phyloP scores from a whole-genome alignment of 176 grass and related monocot species.

The Rhipidocladum racemiflorum region DNA sequence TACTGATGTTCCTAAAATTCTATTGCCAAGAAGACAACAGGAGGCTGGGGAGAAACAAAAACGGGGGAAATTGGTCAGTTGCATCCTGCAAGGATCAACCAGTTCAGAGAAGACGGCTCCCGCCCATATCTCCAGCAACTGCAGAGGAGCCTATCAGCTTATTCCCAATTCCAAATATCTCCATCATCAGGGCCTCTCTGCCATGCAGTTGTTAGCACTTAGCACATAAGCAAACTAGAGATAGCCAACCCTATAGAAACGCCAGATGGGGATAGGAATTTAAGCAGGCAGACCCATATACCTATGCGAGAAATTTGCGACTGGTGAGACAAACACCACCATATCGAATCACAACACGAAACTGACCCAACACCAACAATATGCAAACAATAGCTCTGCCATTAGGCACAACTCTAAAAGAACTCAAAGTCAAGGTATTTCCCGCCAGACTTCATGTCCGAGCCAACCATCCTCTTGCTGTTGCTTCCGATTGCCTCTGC shows the following conservation, averaged over 20 bases:
- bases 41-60: background rate
- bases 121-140: constrained; percentile 41
- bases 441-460: constrained; percentile 55
- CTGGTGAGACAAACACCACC: constrained; percentile 21
- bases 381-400: constrained; percentile 27
- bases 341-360: constrained; percentile 34
- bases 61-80: background rate
- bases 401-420: constrained; percentile 55
- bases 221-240: background rate
- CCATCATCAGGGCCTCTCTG: background rate
- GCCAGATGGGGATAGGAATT: background rate
- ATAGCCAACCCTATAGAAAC: background rate
- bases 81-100: background rate
- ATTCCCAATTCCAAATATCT: background rate
- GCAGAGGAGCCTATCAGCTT: background rate
- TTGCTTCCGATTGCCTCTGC: constrained; percentile 43
- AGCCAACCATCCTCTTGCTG: constrained; percentile 60
- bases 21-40: background rate
- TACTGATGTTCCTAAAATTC: background rate
- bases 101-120: constrained; percentile 23
- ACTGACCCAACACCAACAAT: constrained; percentile 27
- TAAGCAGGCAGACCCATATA: constrained; percentile 17
- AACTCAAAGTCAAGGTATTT: constrained; percentile 98
- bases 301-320: constrained; percentile 13
- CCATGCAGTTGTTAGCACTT: background rate